Conservation (phyloP, 352 stramenopile species). For the Pythium phragmiticola region DNA sequence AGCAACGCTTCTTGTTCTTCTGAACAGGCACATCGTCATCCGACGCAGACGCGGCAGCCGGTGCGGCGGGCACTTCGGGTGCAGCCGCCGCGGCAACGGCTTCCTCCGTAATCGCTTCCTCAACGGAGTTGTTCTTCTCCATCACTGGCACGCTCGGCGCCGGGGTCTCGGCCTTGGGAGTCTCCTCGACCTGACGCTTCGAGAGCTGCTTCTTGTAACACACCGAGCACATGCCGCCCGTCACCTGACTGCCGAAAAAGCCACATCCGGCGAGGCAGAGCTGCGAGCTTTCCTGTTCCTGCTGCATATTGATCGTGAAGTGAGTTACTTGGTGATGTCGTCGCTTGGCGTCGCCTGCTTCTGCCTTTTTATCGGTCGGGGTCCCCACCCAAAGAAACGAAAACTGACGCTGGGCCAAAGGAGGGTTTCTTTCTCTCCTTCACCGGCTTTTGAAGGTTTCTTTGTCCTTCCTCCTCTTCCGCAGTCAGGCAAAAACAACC, state of each 20-base stretch:
- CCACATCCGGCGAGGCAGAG: conserved; percentile 75
- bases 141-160: conserved; percentile 4
- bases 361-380: conserved; percentile 24
- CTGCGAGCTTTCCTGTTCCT: conserved; percentile 74
- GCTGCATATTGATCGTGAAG: conserved; percentile 51
- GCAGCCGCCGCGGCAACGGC: conserved; percentile 1
- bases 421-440: conserved; percentile 15
- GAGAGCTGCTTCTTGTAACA: conserved; percentile 88
- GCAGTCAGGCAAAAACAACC: neutral
- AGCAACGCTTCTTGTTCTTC: conserved; percentile 91
- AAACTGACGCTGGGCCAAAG: conserved; percentile 36
- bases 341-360: neutral
- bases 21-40: conserved; percentile 55
- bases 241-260: conserved; percentile 72
- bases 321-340: conserved; percentile 2
- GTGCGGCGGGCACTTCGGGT: conserved; percentile 6
- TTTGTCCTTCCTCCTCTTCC: conserved; percentile 11
- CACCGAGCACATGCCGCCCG: conserved; percentile 79
- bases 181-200: conserved; percentile 53
- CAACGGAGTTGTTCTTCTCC: conserved; percentile 17
- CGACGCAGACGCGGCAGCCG: conserved; percentile 22
- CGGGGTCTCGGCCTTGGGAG: conserved; percentile 27
- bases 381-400: conserved; percentile 57
- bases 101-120: conserved; percentile 2
- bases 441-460: conserved; percentile 14